These are phyloP conservation scores for Nicotiana tomentosiformis DNA, from an alignment of 257 asterid species.

Conservation along the genomic window DNA sequence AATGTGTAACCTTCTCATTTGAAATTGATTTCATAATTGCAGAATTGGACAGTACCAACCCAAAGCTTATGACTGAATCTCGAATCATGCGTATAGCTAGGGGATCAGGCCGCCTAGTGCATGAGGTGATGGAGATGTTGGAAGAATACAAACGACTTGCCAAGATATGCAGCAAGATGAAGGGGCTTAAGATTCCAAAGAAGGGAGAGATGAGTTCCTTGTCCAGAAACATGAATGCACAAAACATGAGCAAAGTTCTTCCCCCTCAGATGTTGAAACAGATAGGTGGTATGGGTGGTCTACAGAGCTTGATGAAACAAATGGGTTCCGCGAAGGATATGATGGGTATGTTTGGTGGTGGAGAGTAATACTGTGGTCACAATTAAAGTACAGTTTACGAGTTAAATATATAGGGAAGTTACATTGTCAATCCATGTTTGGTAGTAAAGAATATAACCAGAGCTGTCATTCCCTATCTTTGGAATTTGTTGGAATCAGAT, in stretches of 20 bases:
- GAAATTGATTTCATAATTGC: constrained; percentile 11
- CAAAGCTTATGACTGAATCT: constrained; percentile 78
- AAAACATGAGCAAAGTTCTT: constrained; percentile 88
- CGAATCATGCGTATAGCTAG: constrained; percentile 81
- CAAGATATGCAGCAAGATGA: constrained; percentile 95
- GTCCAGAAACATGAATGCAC: constrained; percentile 78
- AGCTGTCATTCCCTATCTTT: background rate
- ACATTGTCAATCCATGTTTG: background rate
- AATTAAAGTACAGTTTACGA: background rate
- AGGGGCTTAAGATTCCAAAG: constrained; percentile 94
- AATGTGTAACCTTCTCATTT: background rate
- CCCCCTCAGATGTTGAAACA: constrained; percentile 94
- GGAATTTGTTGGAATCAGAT: background rate
- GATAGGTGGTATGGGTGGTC: constrained; percentile 92
- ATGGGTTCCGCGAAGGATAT: constrained; percentile 79
- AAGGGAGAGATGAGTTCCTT: constrained; percentile 89
- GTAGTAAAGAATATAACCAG: background rate
- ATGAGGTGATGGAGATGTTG: constrained; percentile 88
- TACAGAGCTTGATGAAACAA: constrained; percentile 89
- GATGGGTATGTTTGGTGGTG: constrained; percentile 95
- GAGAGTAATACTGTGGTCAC: constrained; percentile 20
- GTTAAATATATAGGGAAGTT: background rate
- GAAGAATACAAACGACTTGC: constrained; percentile 92
- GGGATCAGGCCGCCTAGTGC: constrained; percentile 72
- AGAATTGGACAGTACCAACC: constrained; percentile 92